These are phyloP conservation scores for Drosera spatulata DNA, from an alignment of 179 eudicot species.

Conservation along the genomic window DNA sequence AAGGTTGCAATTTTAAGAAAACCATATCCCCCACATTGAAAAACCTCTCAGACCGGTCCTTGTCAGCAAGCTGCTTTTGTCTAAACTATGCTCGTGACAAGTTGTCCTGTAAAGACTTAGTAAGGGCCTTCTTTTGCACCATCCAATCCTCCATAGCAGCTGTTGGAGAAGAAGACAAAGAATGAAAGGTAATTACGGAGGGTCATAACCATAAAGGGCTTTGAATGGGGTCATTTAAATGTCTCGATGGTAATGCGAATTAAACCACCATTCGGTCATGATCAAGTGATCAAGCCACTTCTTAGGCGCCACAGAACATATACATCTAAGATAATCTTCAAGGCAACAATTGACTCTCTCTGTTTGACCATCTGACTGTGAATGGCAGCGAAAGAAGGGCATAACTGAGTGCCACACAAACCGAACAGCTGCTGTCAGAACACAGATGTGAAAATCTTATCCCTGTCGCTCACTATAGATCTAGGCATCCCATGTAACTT, in stretches of 20 bases:
- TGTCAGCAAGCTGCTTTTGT: too few species aligned
- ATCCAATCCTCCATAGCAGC: too few species aligned
- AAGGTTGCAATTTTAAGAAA: too few species aligned
- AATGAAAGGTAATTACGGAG: too few species aligned
- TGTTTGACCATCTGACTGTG: neutral
- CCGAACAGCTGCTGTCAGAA: neutral
- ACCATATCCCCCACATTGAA: too few species aligned
- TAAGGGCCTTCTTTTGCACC: too few species aligned
- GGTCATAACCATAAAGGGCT: too few species aligned
- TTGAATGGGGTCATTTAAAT: too few species aligned
- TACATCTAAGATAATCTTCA: constrained; percentile 1
- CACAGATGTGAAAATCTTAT: neutral
- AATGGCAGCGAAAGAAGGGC: neutral
- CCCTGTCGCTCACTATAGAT: neutral
- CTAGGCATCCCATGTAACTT: constrained; percentile 1
- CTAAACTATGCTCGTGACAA: too few species aligned
- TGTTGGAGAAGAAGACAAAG: too few species aligned
- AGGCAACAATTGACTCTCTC: neutral
- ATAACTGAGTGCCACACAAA: neutral
- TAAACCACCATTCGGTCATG: constrained; percentile 1
- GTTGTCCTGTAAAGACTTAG: too few species aligned
- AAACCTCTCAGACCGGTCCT: too few species aligned
- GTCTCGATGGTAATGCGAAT: neutral
- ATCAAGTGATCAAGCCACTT: neutral
- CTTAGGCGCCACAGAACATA: neutral